A percentile compares a stretch with the other conserved stretches of the same genome.
Conservation (phyloP, 148 eudicot genomes). For the Rhododendron ovatum region DNA sequence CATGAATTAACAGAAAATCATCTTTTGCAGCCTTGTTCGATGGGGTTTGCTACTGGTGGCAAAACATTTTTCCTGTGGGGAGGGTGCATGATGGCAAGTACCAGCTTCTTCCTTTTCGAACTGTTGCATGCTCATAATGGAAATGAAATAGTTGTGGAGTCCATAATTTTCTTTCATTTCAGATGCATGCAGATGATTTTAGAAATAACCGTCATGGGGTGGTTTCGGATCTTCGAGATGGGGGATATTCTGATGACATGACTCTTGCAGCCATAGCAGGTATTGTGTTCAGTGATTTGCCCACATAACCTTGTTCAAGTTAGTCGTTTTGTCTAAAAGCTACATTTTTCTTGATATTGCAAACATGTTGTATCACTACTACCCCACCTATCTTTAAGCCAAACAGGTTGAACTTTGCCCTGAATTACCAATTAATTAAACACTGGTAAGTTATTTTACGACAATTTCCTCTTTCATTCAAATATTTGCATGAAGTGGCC, state of each 20-base stretch:
- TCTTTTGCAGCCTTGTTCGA: conserved; percentile 84
- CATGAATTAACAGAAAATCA: not conserved
- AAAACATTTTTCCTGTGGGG: conserved; percentile 97
- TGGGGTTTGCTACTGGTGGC: conserved; percentile 99
- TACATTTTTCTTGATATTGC: not conserved
- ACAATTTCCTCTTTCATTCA: not conserved
- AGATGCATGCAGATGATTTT: conserved; percentile 99
- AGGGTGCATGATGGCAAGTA: conserved; percentile 98
- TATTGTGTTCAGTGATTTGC: conserved; percentile 17
- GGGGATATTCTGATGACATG: conserved; percentile 99
- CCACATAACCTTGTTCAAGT: conserved; percentile 1
- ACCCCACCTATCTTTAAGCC: not conserved
- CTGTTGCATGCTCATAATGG: conserved; percentile 1
- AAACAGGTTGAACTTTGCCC: not conserved
- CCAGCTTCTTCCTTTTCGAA: conserved; percentile 12
- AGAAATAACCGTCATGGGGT: conserved; percentile 75
- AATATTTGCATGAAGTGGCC: not conserved
- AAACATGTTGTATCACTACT: not conserved
- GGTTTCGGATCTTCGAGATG: conserved; percentile 87
- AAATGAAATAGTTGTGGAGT: not conserved
- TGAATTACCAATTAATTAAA: not conserved
- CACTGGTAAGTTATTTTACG: not conserved
- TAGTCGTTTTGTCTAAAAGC: not conserved
- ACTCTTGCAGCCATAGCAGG: conserved; percentile 99
- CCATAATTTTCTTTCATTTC: conserved; percentile 15